Conservation (phyloP, 306 rosid species). For the barrel medic (Medicago truncatula) region DNA sequence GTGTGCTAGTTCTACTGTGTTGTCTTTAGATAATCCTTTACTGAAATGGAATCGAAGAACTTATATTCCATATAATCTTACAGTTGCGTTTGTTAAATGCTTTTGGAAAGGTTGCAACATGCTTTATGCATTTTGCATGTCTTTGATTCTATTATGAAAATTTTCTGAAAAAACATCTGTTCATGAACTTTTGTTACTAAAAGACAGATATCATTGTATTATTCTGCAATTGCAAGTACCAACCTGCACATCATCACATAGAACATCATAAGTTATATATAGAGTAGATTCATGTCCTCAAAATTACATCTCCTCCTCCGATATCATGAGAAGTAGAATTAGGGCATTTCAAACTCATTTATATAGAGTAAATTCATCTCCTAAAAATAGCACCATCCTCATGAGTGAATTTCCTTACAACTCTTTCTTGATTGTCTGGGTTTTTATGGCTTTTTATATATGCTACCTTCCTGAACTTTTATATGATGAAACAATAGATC, state of each 20-base stretch:
- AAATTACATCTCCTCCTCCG: neutral
- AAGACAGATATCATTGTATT: neutral
- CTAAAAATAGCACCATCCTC: constrained; percentile 5
- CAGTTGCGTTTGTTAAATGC: neutral
- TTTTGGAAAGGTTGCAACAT: neutral
- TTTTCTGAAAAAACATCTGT: neutral
- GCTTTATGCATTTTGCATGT: constrained; percentile 11
- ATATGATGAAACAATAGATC: constrained; percentile 50
- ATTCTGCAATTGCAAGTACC: constrained; percentile 10
- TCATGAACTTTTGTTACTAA: neutral
- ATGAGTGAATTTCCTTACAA: constrained; percentile 30
- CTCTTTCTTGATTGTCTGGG: neutral
- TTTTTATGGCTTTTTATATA: constrained; percentile 18
- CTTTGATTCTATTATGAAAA: neutral
- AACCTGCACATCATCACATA: neutral
- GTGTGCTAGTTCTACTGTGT: constrained; percentile 26
- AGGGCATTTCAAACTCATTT: constrained; percentile 4
- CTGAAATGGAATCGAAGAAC: neutral
- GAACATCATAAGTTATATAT: neutral
- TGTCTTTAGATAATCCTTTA: neutral
- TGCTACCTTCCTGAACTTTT: constrained; percentile 22
- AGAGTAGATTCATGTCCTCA: neutral
- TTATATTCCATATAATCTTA: no score
- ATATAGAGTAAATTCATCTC: neutral
- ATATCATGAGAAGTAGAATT: neutral